A percentile compares a stretch with the other conserved stretches of the same genome.
phyloP scores from a whole-genome alignment of 2,329 filamentous ascomycete species.

The Emergomyces africanus region DNA sequence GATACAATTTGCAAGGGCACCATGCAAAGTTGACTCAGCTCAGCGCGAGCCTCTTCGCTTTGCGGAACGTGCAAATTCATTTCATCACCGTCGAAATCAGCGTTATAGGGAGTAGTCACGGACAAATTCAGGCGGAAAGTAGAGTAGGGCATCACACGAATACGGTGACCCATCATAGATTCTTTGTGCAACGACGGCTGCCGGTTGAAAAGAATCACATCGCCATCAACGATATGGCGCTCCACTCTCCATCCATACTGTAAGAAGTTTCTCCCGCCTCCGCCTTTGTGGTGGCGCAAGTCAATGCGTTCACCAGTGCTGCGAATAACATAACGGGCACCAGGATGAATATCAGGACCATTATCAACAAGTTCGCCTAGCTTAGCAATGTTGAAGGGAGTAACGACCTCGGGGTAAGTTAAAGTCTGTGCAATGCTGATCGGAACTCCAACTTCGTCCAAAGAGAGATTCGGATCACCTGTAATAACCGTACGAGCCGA shows the following conservation, averaged over 20 bases:
- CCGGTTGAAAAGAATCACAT: constrained; percentile 99
- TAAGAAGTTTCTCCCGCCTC: constrained; percentile 63
- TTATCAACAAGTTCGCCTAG: constrained; percentile 82
- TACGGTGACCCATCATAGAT: constrained; percentile 99
- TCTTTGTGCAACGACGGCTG: constrained; percentile 98
- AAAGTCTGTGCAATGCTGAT: constrained; percentile 83
- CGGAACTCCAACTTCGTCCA: constrained; percentile 95
- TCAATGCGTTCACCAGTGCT: constrained; percentile 91
- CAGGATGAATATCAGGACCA: constrained; percentile 87
- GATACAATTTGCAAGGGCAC: constrained; percentile 99
- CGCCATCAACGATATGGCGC: constrained; percentile 86
- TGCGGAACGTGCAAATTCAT: constrained; percentile 99
- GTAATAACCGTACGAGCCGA: constrained; percentile 99
- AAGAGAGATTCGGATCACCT: constrained; percentile 87
- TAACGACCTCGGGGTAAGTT: constrained; percentile 95
- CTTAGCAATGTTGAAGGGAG: constrained; percentile 92
- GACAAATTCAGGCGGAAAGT: constrained; percentile 97
- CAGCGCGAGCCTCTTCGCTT: constrained; percentile 89
- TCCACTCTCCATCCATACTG: constrained; percentile 99
- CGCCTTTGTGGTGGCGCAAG: constrained; percentile 80
- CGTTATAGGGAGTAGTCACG: constrained; percentile 97
- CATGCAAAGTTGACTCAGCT: constrained; percentile 88
- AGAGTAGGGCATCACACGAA: constrained; percentile 96
- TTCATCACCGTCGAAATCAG: constrained; percentile 99
- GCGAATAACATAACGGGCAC: constrained; percentile 91